Percentiles rank a stretch among this genome's conserved stretches.
Conservation (phyloP, 2,329 filamentous ascomycete species). For the Ceratocystis papillata region DNA sequence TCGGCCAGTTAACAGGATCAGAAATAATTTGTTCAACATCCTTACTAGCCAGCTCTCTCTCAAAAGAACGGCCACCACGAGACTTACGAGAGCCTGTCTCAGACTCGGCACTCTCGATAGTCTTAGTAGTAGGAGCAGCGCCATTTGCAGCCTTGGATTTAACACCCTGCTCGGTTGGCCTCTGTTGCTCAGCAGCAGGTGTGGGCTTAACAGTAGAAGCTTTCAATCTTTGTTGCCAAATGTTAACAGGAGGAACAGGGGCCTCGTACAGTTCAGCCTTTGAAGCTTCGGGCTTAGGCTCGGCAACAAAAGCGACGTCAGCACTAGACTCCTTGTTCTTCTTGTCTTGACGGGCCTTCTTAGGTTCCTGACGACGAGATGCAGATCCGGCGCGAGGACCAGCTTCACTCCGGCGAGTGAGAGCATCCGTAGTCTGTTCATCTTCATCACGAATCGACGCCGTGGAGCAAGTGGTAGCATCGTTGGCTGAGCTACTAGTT, state of each 20-base stretch:
- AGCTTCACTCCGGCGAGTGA: slow-evolving; percentile 35
- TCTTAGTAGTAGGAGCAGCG: slow-evolving; percentile 24
- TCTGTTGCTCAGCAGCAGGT: slow-evolving; percentile 29
- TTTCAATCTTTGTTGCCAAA: slow-evolving; percentile 74
- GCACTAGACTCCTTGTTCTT: slow-evolving; percentile 39
- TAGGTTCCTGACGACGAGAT: slow-evolving; percentile 29
- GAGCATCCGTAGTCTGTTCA: slow-evolving; percentile 33
- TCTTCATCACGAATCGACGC: slow-evolving; percentile 37
- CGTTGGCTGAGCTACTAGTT: slow-evolving; percentile 25
- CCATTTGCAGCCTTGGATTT: slow-evolving; percentile 33
- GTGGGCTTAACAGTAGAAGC: slow-evolving; percentile 42
- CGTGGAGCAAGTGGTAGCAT: slow-evolving; percentile 29
- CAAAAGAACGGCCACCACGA: slow-evolving; percentile 36
- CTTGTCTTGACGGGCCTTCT: slow-evolving; percentile 48
- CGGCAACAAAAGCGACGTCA: slow-evolving; percentile 27
- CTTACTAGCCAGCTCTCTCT: slow-evolving; percentile 15
- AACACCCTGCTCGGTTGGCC: slow-evolving; percentile 38
- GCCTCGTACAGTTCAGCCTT: slow-evolving; percentile 66
- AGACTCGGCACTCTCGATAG: slow-evolving; percentile 32
- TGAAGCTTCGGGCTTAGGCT: slow-evolving; percentile 45
- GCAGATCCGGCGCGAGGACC: slow-evolving; percentile 15
- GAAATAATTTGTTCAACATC: slow-evolving; percentile 21
- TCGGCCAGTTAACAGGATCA: slow-evolving; percentile 79
- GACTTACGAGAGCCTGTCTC: slow-evolving; percentile 28
- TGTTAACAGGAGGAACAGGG: slow-evolving; percentile 70